Evolutionary conservation across 345 rosid genomes (phyloP), one percentile per base, ranked within the genome.

Genomic region (Hirschfeldia incana): DNA sequence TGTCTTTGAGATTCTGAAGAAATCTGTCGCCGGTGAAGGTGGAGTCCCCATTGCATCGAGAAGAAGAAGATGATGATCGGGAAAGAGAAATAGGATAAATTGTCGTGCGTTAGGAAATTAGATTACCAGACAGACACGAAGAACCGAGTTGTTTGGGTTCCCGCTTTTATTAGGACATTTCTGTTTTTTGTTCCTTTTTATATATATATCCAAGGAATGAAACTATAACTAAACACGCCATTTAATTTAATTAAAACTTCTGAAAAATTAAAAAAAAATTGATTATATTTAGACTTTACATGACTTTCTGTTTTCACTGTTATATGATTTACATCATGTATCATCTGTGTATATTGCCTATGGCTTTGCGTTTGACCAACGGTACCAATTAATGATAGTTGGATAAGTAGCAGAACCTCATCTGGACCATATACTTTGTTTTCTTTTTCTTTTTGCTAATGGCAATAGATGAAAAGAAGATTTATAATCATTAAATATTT

Each of bases 21-120:
- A 78, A 74, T 87, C 90, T 42, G 84, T 37, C 29, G 76, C 60
- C 51, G 83, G 75, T 15, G 90, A 69, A 0, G 88, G 83, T 4
- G 80, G 81, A 76, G 60, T 77, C 28, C 74, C 87, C 93, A 87
- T 89, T 46, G 33, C n/a, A 13, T 21, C 53, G 32, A 74, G 63
- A 76, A 4, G 72, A 59, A 10, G 5, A 6, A 33, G 36, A 33
- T 21, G 21, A 63, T 68, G 67, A 65, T 64, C 44, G 29, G 75
- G 58, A 46, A 21, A 21, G 21, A 21, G 21, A 21, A 21, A 21
- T 21, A 21, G 21, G 21, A 21, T 21, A 21, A 21, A 21, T 21
- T 21, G 21, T 21, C 21, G 21, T 21, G 21, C 21, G 21, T 21
- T 21, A 21, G 21, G 21, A 21, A 21, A 70, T 75, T 61, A 39